These are phyloP conservation scores for Fistulifera solaris DNA, from an alignment of 108 stramenopile species.

Conservation along the genomic window DNA sequence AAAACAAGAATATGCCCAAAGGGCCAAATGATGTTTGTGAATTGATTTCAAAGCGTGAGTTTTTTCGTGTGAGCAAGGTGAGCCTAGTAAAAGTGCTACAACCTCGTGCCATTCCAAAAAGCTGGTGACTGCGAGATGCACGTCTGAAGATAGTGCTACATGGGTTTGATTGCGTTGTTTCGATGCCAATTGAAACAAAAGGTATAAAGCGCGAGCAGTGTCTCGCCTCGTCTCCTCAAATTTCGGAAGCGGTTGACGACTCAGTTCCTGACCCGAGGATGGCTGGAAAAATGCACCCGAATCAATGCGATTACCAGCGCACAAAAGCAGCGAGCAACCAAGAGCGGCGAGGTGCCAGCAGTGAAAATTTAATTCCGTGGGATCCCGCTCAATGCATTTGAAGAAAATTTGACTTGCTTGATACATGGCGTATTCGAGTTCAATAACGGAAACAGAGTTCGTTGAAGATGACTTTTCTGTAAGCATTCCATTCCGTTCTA, in stretches of 20 bases:
- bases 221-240: constrained; percentile 25
- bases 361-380: constrained; percentile 19
- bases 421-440: constrained; percentile 26
- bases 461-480: neutral
- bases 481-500: constrained; percentile 16
- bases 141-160: neutral
- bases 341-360: constrained; percentile 30
- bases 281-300: constrained; percentile 13
- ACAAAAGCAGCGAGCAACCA: constrained; percentile 21
- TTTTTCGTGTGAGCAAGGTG: neutral
- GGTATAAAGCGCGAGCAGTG: constrained; percentile 14
- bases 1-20: neutral
- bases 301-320: constrained; percentile 34
- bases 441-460: constrained; percentile 6
- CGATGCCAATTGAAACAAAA: constrained; percentile 15
- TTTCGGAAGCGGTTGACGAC: constrained; percentile 10
- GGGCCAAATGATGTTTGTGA: neutral
- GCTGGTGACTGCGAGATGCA: constrained; percentile 12
- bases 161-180: neutral
- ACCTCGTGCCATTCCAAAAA: constrained; percentile 37
- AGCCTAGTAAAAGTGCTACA: constrained; percentile 18
- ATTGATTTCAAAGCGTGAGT: neutral
- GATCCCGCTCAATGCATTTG: constrained; percentile 16
- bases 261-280: constrained; percentile 24
- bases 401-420: constrained; percentile 17